Evolutionary conservation across 805 yeast genomes (phyloP), one percentile per base, ranked within the genome.

Genomic region (Ogataea zsoltii): DNA sequence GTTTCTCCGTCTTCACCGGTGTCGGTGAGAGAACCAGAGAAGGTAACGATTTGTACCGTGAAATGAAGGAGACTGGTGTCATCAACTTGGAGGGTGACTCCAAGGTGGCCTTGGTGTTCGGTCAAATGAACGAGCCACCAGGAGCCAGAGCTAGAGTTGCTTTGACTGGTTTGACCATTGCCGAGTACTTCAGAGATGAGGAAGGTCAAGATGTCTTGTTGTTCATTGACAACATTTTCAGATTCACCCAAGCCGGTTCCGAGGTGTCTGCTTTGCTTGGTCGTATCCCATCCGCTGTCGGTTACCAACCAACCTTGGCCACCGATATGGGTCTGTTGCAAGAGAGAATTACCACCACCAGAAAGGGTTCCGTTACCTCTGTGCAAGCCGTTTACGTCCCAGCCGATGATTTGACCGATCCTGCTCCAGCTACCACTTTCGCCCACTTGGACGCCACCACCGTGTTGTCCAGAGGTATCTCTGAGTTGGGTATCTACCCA

Each of bases 121-220:
- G 99, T 76, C 99, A 94, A 82, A 92, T 92, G 99, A 92, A 92
- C 84, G 99, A 92, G 84, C 99, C 99, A 70, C 99, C 99, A 64
- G 99, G 99, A 80, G 99, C 99, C 68, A 91, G 99, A 85, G 97
- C 99, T 68, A 92, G 99, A 84, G 98, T 94, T 73, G 99, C 99
- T 66, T 81, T 92, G 74, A 94, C 99, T 64, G 99, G 99, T 85
- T 85, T 92, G 76, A 92, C 99, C 77, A 90, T 92, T 74, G 99
- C 99, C 67, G 99, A 92, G 82, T 92, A 94, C 83, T 92, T 92
- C 94, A 94, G 99, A 90, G 99, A 92, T 76, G 98, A 88, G 78
- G 99, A 92, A 82, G 99, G 99, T 77, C 97, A 94, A 83, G 99
- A 94, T 86, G 99, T 92, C 77, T 83, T 92, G 84, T 84, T 92